Evolutionary conservation across 345 rosid species (phyloP), one percentile per base, ranked within the genome.

Genomic region (Clarkia xantiana): DNA sequence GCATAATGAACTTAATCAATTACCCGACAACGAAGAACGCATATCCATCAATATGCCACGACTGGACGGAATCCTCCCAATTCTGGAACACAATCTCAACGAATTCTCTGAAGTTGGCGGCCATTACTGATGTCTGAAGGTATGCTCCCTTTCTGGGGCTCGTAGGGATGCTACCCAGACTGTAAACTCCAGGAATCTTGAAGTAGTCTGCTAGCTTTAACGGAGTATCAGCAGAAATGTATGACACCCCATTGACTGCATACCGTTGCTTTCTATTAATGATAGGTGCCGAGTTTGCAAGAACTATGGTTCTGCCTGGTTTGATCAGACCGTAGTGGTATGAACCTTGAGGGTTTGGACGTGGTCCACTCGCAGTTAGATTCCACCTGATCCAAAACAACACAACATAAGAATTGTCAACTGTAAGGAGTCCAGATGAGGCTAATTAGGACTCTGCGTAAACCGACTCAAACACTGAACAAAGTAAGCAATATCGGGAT

Each of bases 281-380:
- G 34, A 53, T 64, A 14, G 83, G 96, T 0, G 94, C 96, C 0
- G 88, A 81, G 71, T 69, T 90, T 2, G 77, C 76, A 12, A 90
- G 66, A 13, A 69, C 62, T 49, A 90, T 68, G 15, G 96, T 86
- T 52, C 86, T 84, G 62, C 71, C 68, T 19, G 77, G 72, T 66
- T 80, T 83, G 59, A 91, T 81, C 78, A 79, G 38, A 11, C 98
- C 98, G 45, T 91, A 91, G 57, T 91, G 94, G 72, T 86, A 91
- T 0, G 97, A 90, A 10, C 97, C 97, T 71, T 90, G 97, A 1
- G 97, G 97, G 67, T 91, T 91, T 3, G 98, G 96, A 42, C 98
- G 75, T 0, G 96, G 96, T 19, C 87, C 98, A 56, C 94, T 91
- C 11, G 98, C 96, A 0, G 98, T 83, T 45, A 91, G 74, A 55